phyloP scores from a whole-genome alignment of 208 protist species.

The Angomonas ambiguus region DNA sequence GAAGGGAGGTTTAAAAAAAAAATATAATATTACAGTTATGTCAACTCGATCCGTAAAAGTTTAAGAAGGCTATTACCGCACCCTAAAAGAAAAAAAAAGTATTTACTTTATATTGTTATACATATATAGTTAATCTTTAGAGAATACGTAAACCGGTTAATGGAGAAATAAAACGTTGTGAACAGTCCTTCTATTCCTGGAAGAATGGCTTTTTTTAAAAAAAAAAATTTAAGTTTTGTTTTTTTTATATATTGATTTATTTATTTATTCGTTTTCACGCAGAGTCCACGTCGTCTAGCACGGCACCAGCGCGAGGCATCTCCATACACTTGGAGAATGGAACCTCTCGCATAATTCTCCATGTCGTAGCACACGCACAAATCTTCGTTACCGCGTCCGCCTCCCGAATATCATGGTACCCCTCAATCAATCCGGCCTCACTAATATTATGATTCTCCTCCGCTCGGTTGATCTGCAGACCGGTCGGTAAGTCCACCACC shows the following conservation, averaged over 20 bases:
- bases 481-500: slow-evolving; percentile 67
- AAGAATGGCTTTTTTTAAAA: not conserved
- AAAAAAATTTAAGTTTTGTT: too few relatives aligned
- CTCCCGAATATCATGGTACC: slow-evolving; percentile 92
- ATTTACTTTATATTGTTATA: not conserved
- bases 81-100: not conserved
- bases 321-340: slow-evolving; percentile 74
- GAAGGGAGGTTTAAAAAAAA: slow-evolving; percentile 11
- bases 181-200: not conserved
- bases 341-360: slow-evolving; percentile 75
- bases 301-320: slow-evolving; percentile 34
- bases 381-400: slow-evolving; percentile 86
- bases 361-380: slow-evolving; percentile 73
- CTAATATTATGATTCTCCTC: slow-evolving; percentile 85
- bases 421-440: slow-evolving; percentile 68
- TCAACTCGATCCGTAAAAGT: too few relatives aligned
- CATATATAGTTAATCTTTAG: not conserved
- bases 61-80: not conserved
- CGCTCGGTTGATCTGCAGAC: slow-evolving; percentile 76
- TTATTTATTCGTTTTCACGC: slow-evolving; percentile 11
- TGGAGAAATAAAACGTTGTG: too few relatives aligned
- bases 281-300: slow-evolving; percentile 33
- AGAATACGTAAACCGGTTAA: not conserved
- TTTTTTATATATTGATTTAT: not conserved
- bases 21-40: not conserved